A percentile compares a stretch with the other conserved stretches of the same genome.
phyloP scores from a whole-genome alignment of 2,329 filamentous ascomycete species.

The Calonectria hongkongensis region DNA sequence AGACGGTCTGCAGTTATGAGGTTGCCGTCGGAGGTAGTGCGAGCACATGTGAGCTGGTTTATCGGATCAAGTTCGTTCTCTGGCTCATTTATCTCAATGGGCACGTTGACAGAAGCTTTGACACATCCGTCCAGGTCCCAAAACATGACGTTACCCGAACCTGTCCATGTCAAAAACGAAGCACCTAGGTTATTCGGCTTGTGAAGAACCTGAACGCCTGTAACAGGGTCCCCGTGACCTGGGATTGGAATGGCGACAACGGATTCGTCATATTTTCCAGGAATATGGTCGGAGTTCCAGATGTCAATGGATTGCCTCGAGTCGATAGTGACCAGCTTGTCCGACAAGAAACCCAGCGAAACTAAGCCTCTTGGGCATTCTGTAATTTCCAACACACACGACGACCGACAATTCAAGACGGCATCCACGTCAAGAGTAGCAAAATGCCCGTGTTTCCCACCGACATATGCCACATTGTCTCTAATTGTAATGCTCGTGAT shows the following conservation, averaged over 20 bases:
- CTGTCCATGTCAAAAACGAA: slow-evolving; percentile 93
- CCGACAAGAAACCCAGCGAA: slow-evolving; percentile 80
- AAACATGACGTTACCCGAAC: slow-evolving; percentile 85
- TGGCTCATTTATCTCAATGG: slow-evolving; percentile 77
- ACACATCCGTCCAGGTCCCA: slow-evolving; percentile 86
- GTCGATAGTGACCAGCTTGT: slow-evolving; percentile 85
- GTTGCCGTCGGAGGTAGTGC: slow-evolving; percentile 76
- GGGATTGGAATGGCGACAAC: slow-evolving; percentile 74
- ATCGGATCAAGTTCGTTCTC: slow-evolving; percentile 70
- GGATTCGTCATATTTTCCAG: slow-evolving; percentile 61
- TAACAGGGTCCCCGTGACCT: slow-evolving; percentile 78
- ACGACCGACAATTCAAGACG: slow-evolving; percentile 64
- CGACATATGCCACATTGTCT: slow-evolving; percentile 77
- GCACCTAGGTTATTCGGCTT: slow-evolving; percentile 77
- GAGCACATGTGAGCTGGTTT: slow-evolving; percentile 77
- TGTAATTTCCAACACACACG: slow-evolving; percentile 63
- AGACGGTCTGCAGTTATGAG: slow-evolving; percentile 90
- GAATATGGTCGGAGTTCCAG: slow-evolving; percentile 69
- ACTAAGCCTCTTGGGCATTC: slow-evolving; percentile 70
- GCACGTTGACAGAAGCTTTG: slow-evolving; percentile 78
- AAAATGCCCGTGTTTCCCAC: slow-evolving; percentile 79
- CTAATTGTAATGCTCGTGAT: slow-evolving; percentile 81
- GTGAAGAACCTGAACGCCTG: slow-evolving; percentile 82
- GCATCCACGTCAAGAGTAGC: slow-evolving; percentile 71
- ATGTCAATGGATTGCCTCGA: slow-evolving; percentile 84